phyloP scores from a whole-genome alignment of 805 yeast species.

The Sugiyamaella marilandica region DNA sequence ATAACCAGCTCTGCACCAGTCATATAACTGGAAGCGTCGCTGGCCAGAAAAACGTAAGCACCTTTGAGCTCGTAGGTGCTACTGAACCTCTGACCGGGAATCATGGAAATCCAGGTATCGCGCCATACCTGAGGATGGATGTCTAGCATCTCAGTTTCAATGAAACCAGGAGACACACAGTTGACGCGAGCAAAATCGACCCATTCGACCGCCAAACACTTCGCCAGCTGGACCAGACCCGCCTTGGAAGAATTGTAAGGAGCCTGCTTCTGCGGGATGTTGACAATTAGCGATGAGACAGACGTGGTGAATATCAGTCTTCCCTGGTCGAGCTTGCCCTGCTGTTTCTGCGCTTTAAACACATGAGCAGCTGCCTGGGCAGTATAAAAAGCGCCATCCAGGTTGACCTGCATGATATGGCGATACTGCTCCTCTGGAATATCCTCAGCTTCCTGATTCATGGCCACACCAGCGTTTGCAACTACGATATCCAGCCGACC shows the following conservation, averaged over 20 bases:
- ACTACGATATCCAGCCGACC: conserved; percentile 49
- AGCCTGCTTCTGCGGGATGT: conserved; percentile 48
- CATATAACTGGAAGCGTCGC: conserved; percentile 68
- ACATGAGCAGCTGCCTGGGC: conserved; percentile 30
- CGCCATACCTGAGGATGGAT: conserved; percentile 36
- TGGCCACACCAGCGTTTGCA: conserved; percentile 60
- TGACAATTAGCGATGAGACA: conserved; percentile 62
- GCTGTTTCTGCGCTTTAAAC: conserved; percentile 38
- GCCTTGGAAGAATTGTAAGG: conserved; percentile 67
- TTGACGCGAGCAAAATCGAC: conserved; percentile 57
- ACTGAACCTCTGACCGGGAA: conserved; percentile 77
- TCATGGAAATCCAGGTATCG: conserved; percentile 57
- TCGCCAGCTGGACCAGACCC: conserved; percentile 56
- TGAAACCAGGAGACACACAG: conserved; percentile 72
- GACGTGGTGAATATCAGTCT: conserved; percentile 39
- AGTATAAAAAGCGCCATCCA: conserved; percentile 51
- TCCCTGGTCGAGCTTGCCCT: conserved; percentile 62
- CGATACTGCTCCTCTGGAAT: conserved; percentile 56
- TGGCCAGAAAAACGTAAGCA: conserved; percentile 63
- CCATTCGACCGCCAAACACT: conserved; percentile 64
- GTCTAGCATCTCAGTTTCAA: conserved; percentile 55
- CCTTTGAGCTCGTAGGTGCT: conserved; percentile 79
- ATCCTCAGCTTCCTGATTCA: conserved; percentile 57
- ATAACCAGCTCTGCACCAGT: conserved; percentile 77
- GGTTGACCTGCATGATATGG: conserved; percentile 54